Conservation (phyloP, 2,329 filamentous ascomycete genomes). For the Xenoacremonium recifei region DNA sequence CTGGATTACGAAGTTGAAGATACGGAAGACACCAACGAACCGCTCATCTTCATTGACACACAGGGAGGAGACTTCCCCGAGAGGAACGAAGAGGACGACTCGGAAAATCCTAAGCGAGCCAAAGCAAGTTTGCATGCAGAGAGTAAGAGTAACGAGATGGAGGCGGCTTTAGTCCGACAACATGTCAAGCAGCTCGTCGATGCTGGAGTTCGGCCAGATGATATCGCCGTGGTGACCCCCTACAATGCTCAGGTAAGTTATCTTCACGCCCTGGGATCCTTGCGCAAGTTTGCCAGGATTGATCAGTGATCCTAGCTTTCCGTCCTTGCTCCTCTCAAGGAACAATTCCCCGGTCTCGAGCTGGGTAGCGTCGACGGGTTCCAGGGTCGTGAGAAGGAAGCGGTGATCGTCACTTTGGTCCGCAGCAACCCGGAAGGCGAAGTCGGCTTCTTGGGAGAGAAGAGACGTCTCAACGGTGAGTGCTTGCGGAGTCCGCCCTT, state of each 20-base stretch:
- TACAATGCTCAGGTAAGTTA: constrained; percentile 82
- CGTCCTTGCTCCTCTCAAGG: constrained; percentile 76
- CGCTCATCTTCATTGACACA: constrained; percentile 92
- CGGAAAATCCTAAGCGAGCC: constrained; percentile 41
- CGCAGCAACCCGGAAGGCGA: constrained; percentile 84
- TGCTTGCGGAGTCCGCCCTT: constrained; percentile 14
- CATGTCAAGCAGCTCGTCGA: constrained; percentile 77
- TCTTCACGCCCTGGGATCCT: neutral
- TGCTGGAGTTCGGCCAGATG: constrained; percentile 75
- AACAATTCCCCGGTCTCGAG: constrained; percentile 79
- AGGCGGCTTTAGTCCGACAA: constrained; percentile 74
- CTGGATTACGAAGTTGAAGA: constrained; percentile 75
- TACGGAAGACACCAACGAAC: constrained; percentile 83
- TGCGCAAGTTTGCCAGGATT: neutral
- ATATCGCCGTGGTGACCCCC: constrained; percentile 91
- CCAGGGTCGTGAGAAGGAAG: constrained; percentile 96
- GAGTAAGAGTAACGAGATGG: constrained; percentile 90
- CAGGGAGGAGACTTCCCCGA: constrained; percentile 92
- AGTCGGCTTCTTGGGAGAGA: constrained; percentile 91
- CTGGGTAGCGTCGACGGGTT: constrained; percentile 97
- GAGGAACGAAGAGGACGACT: constrained; percentile 71
- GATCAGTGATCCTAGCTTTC: constrained; percentile 55
- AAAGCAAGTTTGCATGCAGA: constrained; percentile 47
- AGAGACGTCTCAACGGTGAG: constrained; percentile 86
- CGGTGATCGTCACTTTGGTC: constrained; percentile 89